These are phyloP conservation scores for Arthroderma sp. DNA, from an alignment of 2,329 filamentous ascomycete species.

Conservation along the genomic window DNA sequence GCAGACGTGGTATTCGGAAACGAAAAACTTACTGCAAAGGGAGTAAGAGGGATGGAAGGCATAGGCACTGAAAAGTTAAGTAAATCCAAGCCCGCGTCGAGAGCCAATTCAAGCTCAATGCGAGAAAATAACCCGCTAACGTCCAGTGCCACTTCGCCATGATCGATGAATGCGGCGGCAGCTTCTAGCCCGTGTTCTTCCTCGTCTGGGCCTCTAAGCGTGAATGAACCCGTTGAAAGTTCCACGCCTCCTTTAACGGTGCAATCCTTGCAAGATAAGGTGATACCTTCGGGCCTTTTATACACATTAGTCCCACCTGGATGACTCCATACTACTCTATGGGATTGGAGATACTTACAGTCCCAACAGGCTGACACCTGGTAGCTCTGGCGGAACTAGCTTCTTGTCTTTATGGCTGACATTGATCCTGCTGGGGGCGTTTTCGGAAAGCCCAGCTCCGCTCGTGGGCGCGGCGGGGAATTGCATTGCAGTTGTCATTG, in stretches of 20 bases:
- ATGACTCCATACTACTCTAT: not conserved
- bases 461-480: not conserved
- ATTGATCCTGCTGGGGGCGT: not conserved
- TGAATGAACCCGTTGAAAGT: constrained; percentile 15
- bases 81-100: constrained; percentile 10
- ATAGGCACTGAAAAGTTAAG: constrained; percentile 15
- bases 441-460: not conserved
- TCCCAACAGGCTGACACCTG: not conserved
- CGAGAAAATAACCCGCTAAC: constrained; percentile 15
- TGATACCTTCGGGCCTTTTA: constrained; percentile 14
- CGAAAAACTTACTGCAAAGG: constrained; percentile 15
- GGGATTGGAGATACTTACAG: not conserved
- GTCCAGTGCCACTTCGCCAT: constrained; percentile 15
- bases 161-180: constrained; percentile 15
- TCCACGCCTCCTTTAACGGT: constrained; percentile 14
- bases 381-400: not conserved
- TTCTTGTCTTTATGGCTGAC: not conserved
- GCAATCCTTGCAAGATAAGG: constrained; percentile 17
- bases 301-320: not conserved
- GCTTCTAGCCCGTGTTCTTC: constrained; percentile 7
- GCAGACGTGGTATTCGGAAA: not conserved
- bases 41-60: constrained; percentile 16
- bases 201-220: constrained; percentile 8
- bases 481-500: not conserved
- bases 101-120: constrained; percentile 15